These are phyloP conservation scores for Starmera dryadoides DNA, from an alignment of 805 yeast species.

Conservation along the genomic window DNA sequence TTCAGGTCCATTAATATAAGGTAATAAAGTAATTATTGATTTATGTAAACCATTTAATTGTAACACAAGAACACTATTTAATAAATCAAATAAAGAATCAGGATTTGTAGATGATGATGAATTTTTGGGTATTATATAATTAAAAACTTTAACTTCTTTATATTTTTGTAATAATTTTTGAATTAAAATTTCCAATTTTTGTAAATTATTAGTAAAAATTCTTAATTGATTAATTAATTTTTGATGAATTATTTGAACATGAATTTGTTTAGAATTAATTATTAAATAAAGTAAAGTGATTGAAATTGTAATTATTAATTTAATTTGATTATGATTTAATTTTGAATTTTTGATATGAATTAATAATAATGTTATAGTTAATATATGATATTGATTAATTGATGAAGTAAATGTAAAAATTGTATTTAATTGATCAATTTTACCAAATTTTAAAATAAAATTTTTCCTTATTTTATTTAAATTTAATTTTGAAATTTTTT, in stretches of 20 bases:
- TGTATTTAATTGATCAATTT: not conserved
- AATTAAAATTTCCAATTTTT: constrained; percentile 20
- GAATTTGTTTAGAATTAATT: constrained; percentile 2
- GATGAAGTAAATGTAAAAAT: not conserved
- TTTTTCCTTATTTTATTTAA: constrained; percentile 13
- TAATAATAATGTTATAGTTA: not conserved
- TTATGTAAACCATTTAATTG: constrained; percentile 23
- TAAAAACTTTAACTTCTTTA: constrained; percentile 23
- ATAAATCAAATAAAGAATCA: constrained; percentile 8
- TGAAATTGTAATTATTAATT: constrained; percentile 1
- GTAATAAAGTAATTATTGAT: constrained; percentile 20
- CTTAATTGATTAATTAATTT: constrained; percentile 9
- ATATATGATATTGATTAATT: not conserved
- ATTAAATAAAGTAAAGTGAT: constrained; percentile 4
- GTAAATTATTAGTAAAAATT: constrained; percentile 11
- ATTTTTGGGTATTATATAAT: constrained; percentile 8
- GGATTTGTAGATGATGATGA: not conserved
- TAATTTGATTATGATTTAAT: not conserved
- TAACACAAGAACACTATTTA: constrained; percentile 26
- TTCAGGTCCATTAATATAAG: constrained; percentile 24
- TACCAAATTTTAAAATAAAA: not conserved
- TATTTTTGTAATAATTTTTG: constrained; percentile 20
- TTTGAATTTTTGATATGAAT: not conserved
- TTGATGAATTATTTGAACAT: constrained; percentile 7
- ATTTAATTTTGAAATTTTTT: not conserved